These are phyloP conservation scores for Chrysanthemum makinoi DNA, from an alignment of 129 eudicot genomes.

Conservation along the genomic window DNA sequence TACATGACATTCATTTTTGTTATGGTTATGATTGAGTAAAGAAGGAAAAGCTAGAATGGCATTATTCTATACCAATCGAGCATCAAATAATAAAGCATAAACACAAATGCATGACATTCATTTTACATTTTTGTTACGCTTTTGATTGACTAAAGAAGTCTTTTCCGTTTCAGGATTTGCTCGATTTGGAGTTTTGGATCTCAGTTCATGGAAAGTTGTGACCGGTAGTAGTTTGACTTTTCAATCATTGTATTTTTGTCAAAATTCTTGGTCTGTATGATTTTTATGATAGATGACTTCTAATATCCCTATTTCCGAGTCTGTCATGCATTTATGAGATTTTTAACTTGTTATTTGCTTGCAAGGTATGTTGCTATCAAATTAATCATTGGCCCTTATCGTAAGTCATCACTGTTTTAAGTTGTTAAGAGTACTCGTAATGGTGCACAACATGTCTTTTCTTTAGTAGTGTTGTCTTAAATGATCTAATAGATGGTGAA, in stretches of 20 bases:
- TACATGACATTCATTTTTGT: too few relatives aligned
- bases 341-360: not conserved
- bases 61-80: not conserved
- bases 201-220: slow-evolving; percentile 8
- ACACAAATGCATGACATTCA: not conserved
- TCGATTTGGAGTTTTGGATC: slow-evolving; percentile 1
- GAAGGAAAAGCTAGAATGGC: not conserved
- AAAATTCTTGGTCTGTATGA: slow-evolving; percentile 20
- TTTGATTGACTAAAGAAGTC: not conserved
- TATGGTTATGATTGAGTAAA: too few relatives aligned
- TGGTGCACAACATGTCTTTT: too few relatives aligned
- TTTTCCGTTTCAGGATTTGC: slow-evolving; percentile 21
- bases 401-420: too few relatives aligned
- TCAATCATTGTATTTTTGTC: slow-evolving; percentile 16
- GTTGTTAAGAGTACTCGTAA: too few relatives aligned
- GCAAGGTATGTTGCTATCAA: too few relatives aligned
- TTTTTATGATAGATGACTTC: slow-evolving; percentile 6
- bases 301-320: slow-evolving; percentile 11
- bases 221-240: slow-evolving; percentile 6
- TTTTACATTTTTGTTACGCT: slow-evolving; percentile 7
- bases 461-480: too few relatives aligned
- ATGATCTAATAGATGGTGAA: too few relatives aligned
- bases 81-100: not conserved
- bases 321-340: slow-evolving; percentile 10
- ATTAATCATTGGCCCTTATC: too few relatives aligned